Evolutionary conservation across 257 asterid genomes (phyloP), one percentile per base, ranked within the genome.

Genomic region (Przewalskia tangutica): DNA sequence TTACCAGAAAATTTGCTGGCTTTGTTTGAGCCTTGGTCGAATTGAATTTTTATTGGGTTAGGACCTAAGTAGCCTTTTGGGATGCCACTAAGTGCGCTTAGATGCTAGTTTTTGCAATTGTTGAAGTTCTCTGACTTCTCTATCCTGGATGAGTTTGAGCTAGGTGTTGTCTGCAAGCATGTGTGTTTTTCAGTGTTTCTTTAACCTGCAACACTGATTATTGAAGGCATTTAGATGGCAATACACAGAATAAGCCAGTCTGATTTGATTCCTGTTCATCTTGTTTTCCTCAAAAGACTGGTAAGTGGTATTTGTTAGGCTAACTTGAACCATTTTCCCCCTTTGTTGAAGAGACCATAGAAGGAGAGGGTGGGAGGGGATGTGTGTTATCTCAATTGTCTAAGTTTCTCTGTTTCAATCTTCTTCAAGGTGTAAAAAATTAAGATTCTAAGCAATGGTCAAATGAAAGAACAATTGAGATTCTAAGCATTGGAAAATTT

Each of bases 191-290:
- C n/a, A n/a, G n/a, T n/a, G n/a, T n/a, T n/a, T n/a, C n/a, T n/a
- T n/a, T n/a, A n/a, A n/a, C n/a, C n/a, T n/a, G n/a, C n/a, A n/a
- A n/a, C n/a, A n/a, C n/a, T n/a, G n/a, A n/a, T n/a, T n/a, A n/a
- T n/a, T n/a, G n/a, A n/a, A n/a, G n/a, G n/a, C n/a, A n/a, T n/a
- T n/a, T n/a, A n/a, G n/a, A n/a, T n/a, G n/a, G n/a, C n/a, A n/a
- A n/a, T n/a, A n/a, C n/a, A n/a, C n/a, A n/a, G n/a, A n/a, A n/a
- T n/a, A n/a, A n/a, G n/a, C n/a, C n/a, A n/a, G n/a, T n/a, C n/a
- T n/a, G n/a, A n/a, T n/a, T n/a, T n/a, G n/a, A n/a, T 89, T 51
- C 91, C 98, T 59, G 59, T 97, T 79, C 99, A 95, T 88, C 97
- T 89, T 76, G 97, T 93, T 77, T 88, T 95, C 67, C 95, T 95